Conservation (phyloP, 768 basidiomycete genomes). For the Pholiota conissans region DNA sequence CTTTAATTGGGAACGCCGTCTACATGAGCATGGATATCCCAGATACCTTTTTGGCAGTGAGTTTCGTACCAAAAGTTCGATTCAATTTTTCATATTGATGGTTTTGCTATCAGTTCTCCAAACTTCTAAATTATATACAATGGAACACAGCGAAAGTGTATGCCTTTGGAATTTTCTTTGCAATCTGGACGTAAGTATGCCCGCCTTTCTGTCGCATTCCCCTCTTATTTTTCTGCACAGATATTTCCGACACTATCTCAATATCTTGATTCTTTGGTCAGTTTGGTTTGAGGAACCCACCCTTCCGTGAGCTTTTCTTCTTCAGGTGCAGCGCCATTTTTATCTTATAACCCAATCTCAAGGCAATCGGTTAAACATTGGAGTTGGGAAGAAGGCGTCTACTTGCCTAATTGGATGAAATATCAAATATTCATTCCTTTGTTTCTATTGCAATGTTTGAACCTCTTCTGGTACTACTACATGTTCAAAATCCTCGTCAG, state of each 20-base stretch:
- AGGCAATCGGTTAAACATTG: constrained; percentile 60
- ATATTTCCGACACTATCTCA: constrained; percentile 93
- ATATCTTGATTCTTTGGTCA: constrained; percentile 83
- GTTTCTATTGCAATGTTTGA: constrained; percentile 74
- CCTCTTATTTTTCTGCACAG: constrained; percentile 37
- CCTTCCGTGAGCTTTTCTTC: constrained; percentile 64
- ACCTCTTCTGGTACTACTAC: constrained; percentile 91
- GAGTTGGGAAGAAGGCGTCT: constrained; percentile 62
- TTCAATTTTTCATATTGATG: neutral
- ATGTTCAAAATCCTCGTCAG: constrained; percentile 76
- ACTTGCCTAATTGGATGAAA: constrained; percentile 76
- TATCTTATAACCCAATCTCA: constrained; percentile 5
- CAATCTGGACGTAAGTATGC: constrained; percentile 75
- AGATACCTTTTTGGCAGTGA: constrained; percentile 82
- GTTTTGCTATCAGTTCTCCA: constrained; percentile 58
- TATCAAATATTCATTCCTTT: constrained; percentile 81
- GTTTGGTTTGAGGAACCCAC: constrained; percentile 79
- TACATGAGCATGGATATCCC: constrained; percentile 98
- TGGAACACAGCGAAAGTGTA: constrained; percentile 61
- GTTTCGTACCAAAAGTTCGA: constrained; percentile 24
- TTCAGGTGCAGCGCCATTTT: neutral
- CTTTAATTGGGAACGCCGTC: constrained; percentile 86
- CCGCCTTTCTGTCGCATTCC: neutral
- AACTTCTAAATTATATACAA: constrained; percentile 86
- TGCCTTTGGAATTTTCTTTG: constrained; percentile 64